Evolutionary conservation across 495 filamentous ascomycete genomes (phyloP), one percentile per base, ranked within the genome.

Genomic region (Apiosordaria backusii): DNA sequence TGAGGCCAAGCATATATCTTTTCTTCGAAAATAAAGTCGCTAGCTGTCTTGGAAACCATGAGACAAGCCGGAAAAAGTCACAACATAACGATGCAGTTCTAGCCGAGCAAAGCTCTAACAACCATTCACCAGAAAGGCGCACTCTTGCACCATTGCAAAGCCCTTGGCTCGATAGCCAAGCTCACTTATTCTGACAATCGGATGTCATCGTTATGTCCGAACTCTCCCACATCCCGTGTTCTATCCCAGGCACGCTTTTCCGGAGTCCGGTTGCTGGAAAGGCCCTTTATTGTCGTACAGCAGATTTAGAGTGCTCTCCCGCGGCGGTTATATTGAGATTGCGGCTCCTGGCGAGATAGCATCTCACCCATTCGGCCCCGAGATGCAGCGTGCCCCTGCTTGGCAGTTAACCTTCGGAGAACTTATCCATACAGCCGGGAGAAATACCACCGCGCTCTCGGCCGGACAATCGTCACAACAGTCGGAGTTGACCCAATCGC

Each of bases 391-490:
- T 50, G 19, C 63, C 63, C 63, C 63, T 65, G 63, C 63, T 65
- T 65, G 63, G 63, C 63, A 59, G n/a, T 58, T 24, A 27, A 21
- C n/a, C 19, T 50, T 25, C 35, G 27, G 59, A 50, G 60, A 65
- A 69, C 67, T 69, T 69, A 69, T 50, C 67, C 67, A 69, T 69
- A 69, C 67, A 69, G 63, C 67, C 67, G 67, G 67, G 55, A 61
- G 10, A 23, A 19, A 50, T 26, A 26, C 16, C 27, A 61, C 57
- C 27, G 27, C 29, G 24, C 29, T 16, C 15, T 27, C n/a, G 25
- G 25, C 26, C 26, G 26, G 59, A 45, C 27, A 61, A n/a, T 61
- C 35, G 50, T 53, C 29, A 50, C 25, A 45, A 22, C n/a, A 27
- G 29, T 29, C 25, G 57, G 25, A 23, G 25, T 13, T 16, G n/a